Conservation (phyloP, 2,329 filamentous ascomycete species). For the Hypoxylon sp. region DNA sequence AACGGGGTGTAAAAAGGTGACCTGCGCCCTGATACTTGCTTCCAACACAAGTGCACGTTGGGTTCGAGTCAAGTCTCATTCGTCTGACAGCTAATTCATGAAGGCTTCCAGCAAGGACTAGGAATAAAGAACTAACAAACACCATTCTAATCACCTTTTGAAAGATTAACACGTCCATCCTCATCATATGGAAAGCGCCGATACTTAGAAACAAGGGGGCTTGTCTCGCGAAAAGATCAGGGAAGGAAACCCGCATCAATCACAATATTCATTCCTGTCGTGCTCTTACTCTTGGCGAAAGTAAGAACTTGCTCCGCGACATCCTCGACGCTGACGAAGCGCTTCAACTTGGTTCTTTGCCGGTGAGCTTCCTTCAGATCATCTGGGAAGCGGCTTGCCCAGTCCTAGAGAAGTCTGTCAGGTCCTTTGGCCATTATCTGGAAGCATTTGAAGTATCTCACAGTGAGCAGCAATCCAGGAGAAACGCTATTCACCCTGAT, state of each 20-base stretch:
- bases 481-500: conserved; percentile 71
- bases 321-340: conserved; percentile 68
- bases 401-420: conserved; percentile 59
- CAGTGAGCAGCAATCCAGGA: conserved; percentile 65
- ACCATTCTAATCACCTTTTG: not conserved
- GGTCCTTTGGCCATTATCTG: conserved; percentile 32
- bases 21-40: not conserved
- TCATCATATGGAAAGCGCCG: not conserved
- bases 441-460: conserved; percentile 45
- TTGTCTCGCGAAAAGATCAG: conserved; percentile 11
- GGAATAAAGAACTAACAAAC: not conserved
- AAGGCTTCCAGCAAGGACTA: not conserved
- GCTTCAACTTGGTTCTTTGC: conserved; percentile 70
- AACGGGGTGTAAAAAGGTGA: not conserved
- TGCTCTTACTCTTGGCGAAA: conserved; percentile 61
- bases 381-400: conserved; percentile 70
- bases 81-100: not conserved
- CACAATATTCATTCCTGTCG: conserved; percentile 66
- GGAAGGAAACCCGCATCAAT: conserved; percentile 59
- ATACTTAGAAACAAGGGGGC: not conserved
- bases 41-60: not conserved
- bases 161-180: not conserved
- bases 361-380: conserved; percentile 68
- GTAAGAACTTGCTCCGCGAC: conserved; percentile 66
- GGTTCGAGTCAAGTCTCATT: not conserved